A percentile compares a stretch with the other conserved stretches of the same genome.
Conservation (phyloP, 2,329 filamentous ascomycete species). For the Phaeosphaeriaceae sp. region DNA sequence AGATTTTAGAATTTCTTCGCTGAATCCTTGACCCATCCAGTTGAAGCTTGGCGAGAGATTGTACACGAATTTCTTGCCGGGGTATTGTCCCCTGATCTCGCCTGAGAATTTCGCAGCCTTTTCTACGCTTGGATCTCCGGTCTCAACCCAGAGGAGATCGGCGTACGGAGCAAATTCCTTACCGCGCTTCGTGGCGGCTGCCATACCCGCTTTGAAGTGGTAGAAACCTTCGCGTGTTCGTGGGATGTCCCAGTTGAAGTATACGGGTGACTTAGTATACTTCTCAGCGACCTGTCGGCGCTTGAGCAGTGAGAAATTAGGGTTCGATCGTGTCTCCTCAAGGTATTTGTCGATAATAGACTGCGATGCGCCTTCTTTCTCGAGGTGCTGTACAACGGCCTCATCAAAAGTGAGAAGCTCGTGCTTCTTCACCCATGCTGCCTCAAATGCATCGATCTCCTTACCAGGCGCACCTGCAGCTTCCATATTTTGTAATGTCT, state of each 20-base stretch:
- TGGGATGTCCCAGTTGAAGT: slow-evolving; percentile 90
- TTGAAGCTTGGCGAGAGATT: slow-evolving; percentile 98
- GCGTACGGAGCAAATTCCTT: slow-evolving; percentile 91
- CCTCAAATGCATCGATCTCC: slow-evolving; percentile 87
- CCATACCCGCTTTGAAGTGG: slow-evolving; percentile 84
- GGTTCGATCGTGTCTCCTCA: slow-evolving; percentile 65
- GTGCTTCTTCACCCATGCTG: slow-evolving; percentile 85
- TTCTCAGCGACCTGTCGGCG: slow-evolving; percentile 75
- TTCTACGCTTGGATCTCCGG: slow-evolving; percentile 81
- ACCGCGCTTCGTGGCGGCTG: slow-evolving; percentile 88
- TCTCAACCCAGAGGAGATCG: slow-evolving; percentile 97
- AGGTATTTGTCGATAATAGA: slow-evolving; percentile 73
- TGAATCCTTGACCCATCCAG: slow-evolving; percentile 96
- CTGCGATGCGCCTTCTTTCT: slow-evolving; percentile 67
- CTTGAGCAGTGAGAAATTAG: slow-evolving; percentile 77
- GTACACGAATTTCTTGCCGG: slow-evolving; percentile 91
- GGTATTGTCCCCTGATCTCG: slow-evolving; percentile 72
- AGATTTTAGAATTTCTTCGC: slow-evolving; percentile 77
- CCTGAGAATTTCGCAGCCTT: slow-evolving; percentile 77
- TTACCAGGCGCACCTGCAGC: slow-evolving; percentile 73
- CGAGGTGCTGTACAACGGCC: slow-evolving; percentile 78
- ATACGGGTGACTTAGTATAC: slow-evolving; percentile 71
- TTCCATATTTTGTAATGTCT: slow-evolving; percentile 91
- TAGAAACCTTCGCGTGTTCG: slow-evolving; percentile 94
- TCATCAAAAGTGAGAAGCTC: slow-evolving; percentile 91